Conservation (phyloP, 2,329 filamentous ascomycete species). For the Trichophyton mentagrophytes region DNA sequence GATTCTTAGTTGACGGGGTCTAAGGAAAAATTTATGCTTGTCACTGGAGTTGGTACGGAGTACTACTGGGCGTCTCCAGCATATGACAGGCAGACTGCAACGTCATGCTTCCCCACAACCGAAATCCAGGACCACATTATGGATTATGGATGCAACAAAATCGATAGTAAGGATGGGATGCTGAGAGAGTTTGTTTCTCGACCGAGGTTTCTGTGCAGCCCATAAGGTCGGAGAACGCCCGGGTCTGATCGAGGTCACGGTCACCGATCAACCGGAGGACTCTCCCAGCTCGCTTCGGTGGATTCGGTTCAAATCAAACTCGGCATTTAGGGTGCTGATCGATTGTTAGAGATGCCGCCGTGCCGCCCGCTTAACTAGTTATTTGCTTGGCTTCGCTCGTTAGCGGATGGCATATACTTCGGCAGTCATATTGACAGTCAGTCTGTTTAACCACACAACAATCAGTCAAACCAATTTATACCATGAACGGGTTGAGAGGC, state of each 20-base stretch:
- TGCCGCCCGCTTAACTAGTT: background rate
- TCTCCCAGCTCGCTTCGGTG: background rate
- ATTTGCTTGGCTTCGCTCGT: background rate
- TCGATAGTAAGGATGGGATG: background rate
- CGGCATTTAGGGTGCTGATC: background rate
- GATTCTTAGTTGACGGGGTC: background rate
- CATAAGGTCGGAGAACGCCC: background rate
- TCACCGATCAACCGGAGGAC: background rate
- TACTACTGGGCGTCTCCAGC: background rate
- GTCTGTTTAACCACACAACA: background rate
- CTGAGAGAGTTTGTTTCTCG: background rate
- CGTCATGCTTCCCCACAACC: background rate
- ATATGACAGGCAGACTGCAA: background rate
- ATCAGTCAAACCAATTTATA: background rate
- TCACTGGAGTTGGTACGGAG: background rate
- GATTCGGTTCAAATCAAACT: background rate
- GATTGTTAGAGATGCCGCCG: background rate
- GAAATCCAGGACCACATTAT: background rate
- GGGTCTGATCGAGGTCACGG: background rate
- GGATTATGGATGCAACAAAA: background rate
- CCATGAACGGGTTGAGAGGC: background rate
- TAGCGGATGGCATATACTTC: background rate
- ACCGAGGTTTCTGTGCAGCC: background rate
- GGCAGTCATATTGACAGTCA: background rate
- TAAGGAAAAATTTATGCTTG: background rate